Base-by-base conservation (phyloP, 2,329 filamentous ascomycete species). In the Cladorrhinum sp. region DNA sequence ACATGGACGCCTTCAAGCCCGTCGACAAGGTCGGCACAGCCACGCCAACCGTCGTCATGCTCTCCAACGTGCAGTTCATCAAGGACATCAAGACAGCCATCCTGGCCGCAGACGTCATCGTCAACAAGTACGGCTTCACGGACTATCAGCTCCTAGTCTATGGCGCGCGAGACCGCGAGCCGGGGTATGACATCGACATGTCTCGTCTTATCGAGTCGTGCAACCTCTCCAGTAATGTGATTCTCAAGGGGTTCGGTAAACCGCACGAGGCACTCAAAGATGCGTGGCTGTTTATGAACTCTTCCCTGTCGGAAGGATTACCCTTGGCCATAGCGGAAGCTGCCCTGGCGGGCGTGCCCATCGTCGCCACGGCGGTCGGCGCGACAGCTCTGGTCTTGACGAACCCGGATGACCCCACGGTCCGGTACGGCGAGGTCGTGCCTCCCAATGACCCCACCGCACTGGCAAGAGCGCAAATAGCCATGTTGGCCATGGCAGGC, bases 71-170 rank as follows among this genome's bases (percentile, higher is more conserved):
- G 2, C 81, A 82, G 71, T 81, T 80, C 67, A 77, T 75, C 63
- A 88, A 88, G 69, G 85, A 87, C 63, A 85, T 88, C 71, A 87
- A 87, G 70, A 86, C 80, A 1, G 85, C 85, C 2, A 78, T 88
- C 23, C 74, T 87, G 4, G 84, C 85, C 6, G 85, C 85, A 1
- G 85, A 88, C 65, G 81, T 88, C 63, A 87, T 88, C 63, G 80
- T 86, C 64, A 87, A 88, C 68, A 79, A 84, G 65, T 87, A 81
- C 78, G 84, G 85, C n/a, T 87, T 88, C 71, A 80, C 78, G 48
- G 84, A 87, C 61, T 88, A 87, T 71, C 78, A 80, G 57, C 78
- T 88, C 1, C 79, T 85, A 60, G 81, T 88, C 18, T 88, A 87
- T 66, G 85, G 85, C 10, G 84, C 83, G 18, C 81, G 86, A 58